These are phyloP conservation scores for Rhizopus microsporus DNA, from an alignment of 371 early-diverging fungal genomes.

Conservation along the genomic window DNA sequence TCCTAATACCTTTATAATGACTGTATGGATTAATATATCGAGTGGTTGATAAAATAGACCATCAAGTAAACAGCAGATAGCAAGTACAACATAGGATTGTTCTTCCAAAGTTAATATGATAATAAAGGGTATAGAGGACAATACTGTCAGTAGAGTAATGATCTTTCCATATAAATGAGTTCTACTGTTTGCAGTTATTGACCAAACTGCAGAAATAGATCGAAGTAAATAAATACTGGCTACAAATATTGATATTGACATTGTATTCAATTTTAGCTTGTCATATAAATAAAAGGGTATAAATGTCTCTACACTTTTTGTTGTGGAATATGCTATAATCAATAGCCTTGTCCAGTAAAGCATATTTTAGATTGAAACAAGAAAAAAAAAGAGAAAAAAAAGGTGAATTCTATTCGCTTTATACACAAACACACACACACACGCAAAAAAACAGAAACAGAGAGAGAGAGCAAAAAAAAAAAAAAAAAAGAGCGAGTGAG, in stretches of 20 bases:
- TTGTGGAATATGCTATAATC: constrained; percentile 21
- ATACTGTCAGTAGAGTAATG: constrained; percentile 7
- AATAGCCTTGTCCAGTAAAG: constrained; percentile 28
- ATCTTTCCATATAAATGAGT: constrained; percentile 10
- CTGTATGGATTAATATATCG: constrained; percentile 27
- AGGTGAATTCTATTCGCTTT: neutral
- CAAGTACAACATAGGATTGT: neutral
- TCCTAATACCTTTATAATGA: constrained; percentile 33
- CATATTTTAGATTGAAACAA: constrained; percentile 7
- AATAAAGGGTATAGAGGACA: constrained; percentile 12
- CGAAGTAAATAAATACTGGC: constrained; percentile 12
- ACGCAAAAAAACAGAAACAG: too few species aligned
- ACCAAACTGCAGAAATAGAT: constrained; percentile 18
- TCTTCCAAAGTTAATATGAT: constrained; percentile 6
- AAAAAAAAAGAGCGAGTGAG: too few species aligned
- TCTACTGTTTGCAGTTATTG: constrained; percentile 8
- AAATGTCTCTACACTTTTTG: constrained; percentile 18
- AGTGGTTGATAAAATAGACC: constrained; percentile 36
- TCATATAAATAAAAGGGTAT: constrained; percentile 24
- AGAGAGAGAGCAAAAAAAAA: too few species aligned
- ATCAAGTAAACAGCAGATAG: constrained; percentile 15
- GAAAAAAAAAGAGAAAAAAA: constrained; percentile 7
- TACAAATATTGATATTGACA: constrained; percentile 13
- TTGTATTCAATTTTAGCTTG: constrained; percentile 14
- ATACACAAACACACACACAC: too few species aligned